Conservation (phyloP, 2,329 filamentous ascomycete genomes). For the Ophiosphaerella narmari region DNA sequence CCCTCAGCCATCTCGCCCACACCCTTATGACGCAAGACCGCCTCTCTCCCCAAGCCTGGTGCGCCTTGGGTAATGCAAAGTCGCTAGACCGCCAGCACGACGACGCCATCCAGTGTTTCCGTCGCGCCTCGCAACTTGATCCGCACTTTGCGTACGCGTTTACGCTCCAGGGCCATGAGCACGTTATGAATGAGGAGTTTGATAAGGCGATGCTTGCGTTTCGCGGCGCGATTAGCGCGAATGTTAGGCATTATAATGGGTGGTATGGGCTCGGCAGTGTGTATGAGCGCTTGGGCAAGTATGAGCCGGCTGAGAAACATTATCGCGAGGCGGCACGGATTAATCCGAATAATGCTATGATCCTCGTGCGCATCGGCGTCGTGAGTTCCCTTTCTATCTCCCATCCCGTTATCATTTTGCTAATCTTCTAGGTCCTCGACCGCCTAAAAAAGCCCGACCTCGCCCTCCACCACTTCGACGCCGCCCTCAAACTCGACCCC, state of each 20-base stretch:
- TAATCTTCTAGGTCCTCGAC: conserved; percentile 62
- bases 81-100: conserved; percentile 92
- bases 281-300: conserved; percentile 88
- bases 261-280: conserved; percentile 88
- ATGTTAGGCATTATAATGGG: conserved; percentile 94
- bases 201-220: conserved; percentile 91
- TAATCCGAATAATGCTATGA: conserved; percentile 90
- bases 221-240: conserved; percentile 80
- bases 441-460: conserved; percentile 81
- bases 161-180: conserved; percentile 93
- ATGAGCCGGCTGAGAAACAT: conserved; percentile 88
- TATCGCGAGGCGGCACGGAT: conserved; percentile 86
- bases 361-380: conserved; percentile 90
- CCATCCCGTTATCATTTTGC: neutral
- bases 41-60: conserved; percentile 94
- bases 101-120: conserved; percentile 92
- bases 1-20: conserved; percentile 89
- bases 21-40: conserved; percentile 86
- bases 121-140: conserved; percentile 87
- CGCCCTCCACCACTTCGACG: conserved; percentile 80
- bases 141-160: conserved; percentile 93
- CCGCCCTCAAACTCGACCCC: conserved; percentile 81
- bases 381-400: conserved; percentile 53
- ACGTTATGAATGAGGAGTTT: conserved; percentile 94
- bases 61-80: conserved; percentile 91